Base-by-base conservation (phyloP, 2,329 filamentous ascomycete species). In the Domatiomyces catenatus region DNA sequence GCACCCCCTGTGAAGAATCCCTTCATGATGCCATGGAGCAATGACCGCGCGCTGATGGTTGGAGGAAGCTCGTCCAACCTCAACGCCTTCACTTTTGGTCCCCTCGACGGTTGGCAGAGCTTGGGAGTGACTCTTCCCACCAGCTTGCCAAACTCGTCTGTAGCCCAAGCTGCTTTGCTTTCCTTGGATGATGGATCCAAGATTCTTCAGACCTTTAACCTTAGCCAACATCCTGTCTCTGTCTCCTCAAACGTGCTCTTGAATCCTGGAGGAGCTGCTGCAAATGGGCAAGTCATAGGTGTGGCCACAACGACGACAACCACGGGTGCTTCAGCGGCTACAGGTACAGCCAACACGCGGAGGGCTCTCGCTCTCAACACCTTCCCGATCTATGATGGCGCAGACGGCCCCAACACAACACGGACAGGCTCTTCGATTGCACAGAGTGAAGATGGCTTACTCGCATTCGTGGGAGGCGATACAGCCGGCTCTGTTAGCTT, bases 321-420 rank as follows among this genome's bases (percentile, higher is more conserved):
- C n/a, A 32, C 42, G 26, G n/a, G 28, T 24, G 46, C 48, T 36
- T 32, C 32, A 42, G 48, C 50, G 20, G 44, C n/a, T 17, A 42
- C 52, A 19, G 46, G 47, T 5, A 47, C 59, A 24, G 60, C 65
- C 44, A 69, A 68, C 47, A 66, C 64, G 54, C 76, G 71, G 62
- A 67, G 76, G 55, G 69, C 73, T 15, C 65, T 85, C 26, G 80
- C 78, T 0, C 63, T 81, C 22, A 69, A 68, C 19, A 71, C 80
- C 60, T 93, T 86, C 79, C 88, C 89, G 1, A 61, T 72, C 2
- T 95, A 95, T 66, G 89, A 95, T 66, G 74, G 70, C 48, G 83
- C 81, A 0, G 67, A 81, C 43, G 89, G 84, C 0, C 84, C 89
- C 0, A 75, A 68, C 1, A 71, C 67, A 7, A 78, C 73, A 5